Evolutionary conservation across 2,329 filamentous ascomycete species (phyloP).

Genomic region (Ascomycota sp.): DNA sequence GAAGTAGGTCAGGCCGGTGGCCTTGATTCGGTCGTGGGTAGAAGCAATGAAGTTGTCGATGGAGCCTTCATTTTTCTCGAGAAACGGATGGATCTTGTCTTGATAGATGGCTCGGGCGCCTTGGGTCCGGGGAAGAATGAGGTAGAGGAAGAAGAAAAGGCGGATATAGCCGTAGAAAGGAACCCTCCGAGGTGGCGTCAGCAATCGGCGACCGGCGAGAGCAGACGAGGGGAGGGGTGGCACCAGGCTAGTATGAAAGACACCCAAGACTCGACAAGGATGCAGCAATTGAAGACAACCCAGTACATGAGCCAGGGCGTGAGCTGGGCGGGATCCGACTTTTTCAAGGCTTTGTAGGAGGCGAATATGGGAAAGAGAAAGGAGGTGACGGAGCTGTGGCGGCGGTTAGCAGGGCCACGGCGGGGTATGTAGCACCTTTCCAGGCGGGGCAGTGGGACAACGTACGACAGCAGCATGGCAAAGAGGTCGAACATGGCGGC

Average conservation of each 20-base stretch:
- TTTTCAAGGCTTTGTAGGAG: slow-evolving; percentile 94
- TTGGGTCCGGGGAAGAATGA: slow-evolving; percentile 94
- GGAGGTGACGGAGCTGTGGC: slow-evolving; percentile 55
- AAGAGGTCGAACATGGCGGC: slow-evolving; percentile 55
- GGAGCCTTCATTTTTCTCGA: slow-evolving; percentile 64
- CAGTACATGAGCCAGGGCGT: slow-evolving; percentile 99
- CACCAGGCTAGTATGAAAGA: slow-evolving; percentile 72
- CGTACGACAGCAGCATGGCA: slow-evolving; percentile 59
- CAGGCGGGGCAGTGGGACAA: slow-evolving; percentile 3
- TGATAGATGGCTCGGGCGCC: slow-evolving; percentile 76
- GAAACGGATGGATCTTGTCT: slow-evolving; percentile 68
- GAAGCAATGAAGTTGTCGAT: slow-evolving; percentile 82
- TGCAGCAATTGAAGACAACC: slow-evolving; percentile 68
- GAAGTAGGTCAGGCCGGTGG: slow-evolving; percentile 57
- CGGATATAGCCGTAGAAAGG: slow-evolving; percentile 91
- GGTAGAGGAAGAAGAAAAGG: slow-evolving; percentile 71
- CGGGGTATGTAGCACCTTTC: slow-evolving; percentile 5
- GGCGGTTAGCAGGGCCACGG: slow-evolving; percentile 1
- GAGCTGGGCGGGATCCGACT: slow-evolving; percentile 69
- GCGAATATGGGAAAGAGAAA: slow-evolving; percentile 92
- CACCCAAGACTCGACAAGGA: slow-evolving; percentile 71
- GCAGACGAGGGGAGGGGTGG: slow-evolving; percentile 4
- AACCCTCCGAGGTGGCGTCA: slow-evolving; percentile 30
- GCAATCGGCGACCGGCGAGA: neutral
- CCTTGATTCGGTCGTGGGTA: slow-evolving; percentile 57